Conservation (phyloP, 2,329 filamentous ascomycete species). For the Coccinonectria pachysandricola region DNA sequence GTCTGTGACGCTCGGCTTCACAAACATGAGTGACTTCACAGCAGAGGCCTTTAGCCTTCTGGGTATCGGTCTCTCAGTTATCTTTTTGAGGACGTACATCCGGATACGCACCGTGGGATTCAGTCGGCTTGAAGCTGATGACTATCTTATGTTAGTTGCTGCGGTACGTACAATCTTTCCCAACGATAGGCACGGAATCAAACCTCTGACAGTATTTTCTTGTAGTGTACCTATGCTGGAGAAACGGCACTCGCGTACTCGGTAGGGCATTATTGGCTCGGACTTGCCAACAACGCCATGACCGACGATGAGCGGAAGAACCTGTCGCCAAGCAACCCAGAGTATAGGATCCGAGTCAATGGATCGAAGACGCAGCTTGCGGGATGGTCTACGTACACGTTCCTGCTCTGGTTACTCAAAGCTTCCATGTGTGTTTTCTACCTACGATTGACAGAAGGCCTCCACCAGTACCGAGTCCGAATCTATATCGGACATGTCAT, state of each 20-base stretch:
- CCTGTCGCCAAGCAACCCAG: conserved; percentile 29
- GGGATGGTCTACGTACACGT: conserved; percentile 40
- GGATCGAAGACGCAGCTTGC: conserved; percentile 44
- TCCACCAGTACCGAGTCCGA: conserved; percentile 4
- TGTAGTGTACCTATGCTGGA: conserved; percentile 36
- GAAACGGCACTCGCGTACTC: conserved; percentile 39
- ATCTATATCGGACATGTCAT: conserved; percentile 38
- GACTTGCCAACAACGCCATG: conserved; percentile 45
- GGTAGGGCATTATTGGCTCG: conserved; percentile 32
- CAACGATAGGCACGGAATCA: conserved; percentile 37
- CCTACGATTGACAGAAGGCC: conserved; percentile 32
- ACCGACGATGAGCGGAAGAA: conserved; percentile 33
- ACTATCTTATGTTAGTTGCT: conserved; percentile 26
- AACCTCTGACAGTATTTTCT: conserved; percentile 1
- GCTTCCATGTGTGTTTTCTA: conserved; percentile 43
- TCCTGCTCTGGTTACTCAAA: conserved; percentile 42
- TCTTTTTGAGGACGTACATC: conserved; percentile 26
- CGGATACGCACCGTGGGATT: conserved; percentile 24
- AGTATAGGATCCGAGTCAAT: conserved; percentile 25
- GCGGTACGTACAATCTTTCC: conserved; percentile 21
- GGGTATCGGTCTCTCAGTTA: conserved; percentile 23
- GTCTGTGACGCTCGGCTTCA: not conserved
- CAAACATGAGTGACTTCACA: conserved; percentile 14
- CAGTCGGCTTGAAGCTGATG: conserved; percentile 23
- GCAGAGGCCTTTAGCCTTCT: conserved; percentile 27